Percentiles rank a stretch among this genome's conserved stretches.
Evolutionary conservation across 2,329 filamentous ascomycete species (phyloP).

Genomic region (Helminthosporium solani): DNA sequence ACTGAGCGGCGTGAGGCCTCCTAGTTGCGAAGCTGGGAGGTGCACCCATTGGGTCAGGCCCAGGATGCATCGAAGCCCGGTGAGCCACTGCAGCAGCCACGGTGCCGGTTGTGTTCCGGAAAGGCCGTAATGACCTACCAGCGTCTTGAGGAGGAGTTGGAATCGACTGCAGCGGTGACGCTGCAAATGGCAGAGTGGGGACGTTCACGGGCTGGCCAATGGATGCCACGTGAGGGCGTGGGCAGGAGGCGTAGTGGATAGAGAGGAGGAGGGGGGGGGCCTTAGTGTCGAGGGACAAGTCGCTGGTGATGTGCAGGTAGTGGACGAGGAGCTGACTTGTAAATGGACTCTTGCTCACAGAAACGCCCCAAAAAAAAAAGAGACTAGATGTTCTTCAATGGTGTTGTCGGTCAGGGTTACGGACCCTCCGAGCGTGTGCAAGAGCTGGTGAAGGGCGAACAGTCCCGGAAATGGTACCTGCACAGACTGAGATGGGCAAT

Average conservation of each 20-base stretch:
- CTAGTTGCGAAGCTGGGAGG: constrained; percentile 69
- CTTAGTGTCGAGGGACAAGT: constrained; percentile 36
- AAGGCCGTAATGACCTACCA: constrained; percentile 46
- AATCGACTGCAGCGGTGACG: constrained; percentile 43
- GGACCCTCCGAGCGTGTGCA: constrained; percentile 30
- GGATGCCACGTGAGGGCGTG: constrained; percentile 49
- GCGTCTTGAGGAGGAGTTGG: constrained; percentile 44
- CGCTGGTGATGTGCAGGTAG: constrained; percentile 35
- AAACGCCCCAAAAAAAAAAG: constrained; percentile 24
- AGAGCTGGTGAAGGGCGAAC: constrained; percentile 26
- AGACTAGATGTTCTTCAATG: constrained; percentile 29
- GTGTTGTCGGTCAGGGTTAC: constrained; percentile 33
- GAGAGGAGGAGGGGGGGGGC: constrained; percentile 17
- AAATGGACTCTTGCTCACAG: constrained; percentile 31
- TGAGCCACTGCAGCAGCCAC: constrained; percentile 64
- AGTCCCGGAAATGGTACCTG: constrained; percentile 40
- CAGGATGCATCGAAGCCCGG: constrained; percentile 62
- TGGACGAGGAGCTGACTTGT: constrained; percentile 34
- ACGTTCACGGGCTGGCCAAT: constrained; percentile 49
- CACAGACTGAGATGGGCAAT: constrained; percentile 38
- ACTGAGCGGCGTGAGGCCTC: constrained; percentile 66
- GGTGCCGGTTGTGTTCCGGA: constrained; percentile 52
- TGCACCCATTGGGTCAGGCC: constrained; percentile 60
- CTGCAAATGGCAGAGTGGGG: constrained; percentile 38
- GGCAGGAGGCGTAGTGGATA: constrained; percentile 33